These are phyloP conservation scores for Benincasa hispida DNA, from an alignment of 306 rosid species.

Conservation along the genomic window DNA sequence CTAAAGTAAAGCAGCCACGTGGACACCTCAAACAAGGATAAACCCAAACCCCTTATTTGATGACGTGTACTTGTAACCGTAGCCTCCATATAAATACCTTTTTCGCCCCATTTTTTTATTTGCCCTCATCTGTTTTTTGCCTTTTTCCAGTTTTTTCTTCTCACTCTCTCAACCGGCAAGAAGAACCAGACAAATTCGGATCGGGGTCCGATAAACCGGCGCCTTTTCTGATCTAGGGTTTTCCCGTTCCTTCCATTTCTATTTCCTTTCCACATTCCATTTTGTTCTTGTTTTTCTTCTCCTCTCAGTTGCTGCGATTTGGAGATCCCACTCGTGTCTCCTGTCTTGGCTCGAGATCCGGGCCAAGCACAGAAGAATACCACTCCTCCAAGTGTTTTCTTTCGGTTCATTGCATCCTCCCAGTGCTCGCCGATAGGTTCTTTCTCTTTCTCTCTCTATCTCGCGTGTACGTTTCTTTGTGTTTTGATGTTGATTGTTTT, in stretches of 20 bases:
- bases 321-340: conserved; percentile 24
- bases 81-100: conserved; percentile 52
- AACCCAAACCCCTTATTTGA: conserved; percentile 2
- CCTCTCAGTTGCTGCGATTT: conserved; percentile 14
- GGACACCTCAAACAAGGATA: conserved; percentile 1
- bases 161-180: neutral
- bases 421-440: conserved; percentile 15
- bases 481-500: neutral
- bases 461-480: neutral
- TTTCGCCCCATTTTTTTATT: neutral
- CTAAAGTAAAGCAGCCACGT: conserved; percentile 13
- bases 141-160: neutral
- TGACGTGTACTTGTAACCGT: conserved; percentile 44
- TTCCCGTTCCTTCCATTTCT: neutral
- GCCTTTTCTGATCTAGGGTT: conserved; percentile 8
- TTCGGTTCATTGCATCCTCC: conserved; percentile 15
- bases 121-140: conserved; percentile 30
- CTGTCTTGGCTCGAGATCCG: conserved; percentile 85
- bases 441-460: neutral
- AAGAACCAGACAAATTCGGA: conserved; percentile 2
- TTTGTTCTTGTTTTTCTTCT: neutral
- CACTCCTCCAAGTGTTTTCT: conserved; percentile 17
- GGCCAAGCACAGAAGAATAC: conserved; percentile 47
- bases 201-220: neutral
- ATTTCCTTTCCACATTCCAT: conserved; percentile 8